Conservation (phyloP, 805 yeast genomes). For the Wickerhamomyces xylosicus region DNA sequence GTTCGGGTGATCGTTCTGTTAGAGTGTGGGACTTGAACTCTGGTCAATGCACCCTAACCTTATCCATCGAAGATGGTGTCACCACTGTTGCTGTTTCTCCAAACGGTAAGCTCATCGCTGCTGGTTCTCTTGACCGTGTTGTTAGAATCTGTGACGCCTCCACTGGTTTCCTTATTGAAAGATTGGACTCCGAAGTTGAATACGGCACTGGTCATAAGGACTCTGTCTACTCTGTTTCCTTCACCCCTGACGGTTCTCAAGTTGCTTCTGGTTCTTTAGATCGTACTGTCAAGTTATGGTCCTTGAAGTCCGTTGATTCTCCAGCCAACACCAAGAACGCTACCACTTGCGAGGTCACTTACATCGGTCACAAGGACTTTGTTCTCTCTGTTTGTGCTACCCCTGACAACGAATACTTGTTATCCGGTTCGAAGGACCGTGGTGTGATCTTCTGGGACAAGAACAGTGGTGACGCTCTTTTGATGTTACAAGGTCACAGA, state of each 20-base stretch:
- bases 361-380: slow-evolving; percentile 93
- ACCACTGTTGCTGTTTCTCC: slow-evolving; percentile 97
- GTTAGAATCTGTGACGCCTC: slow-evolving; percentile 96
- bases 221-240: slow-evolving; percentile 90
- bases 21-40: slow-evolving; percentile 92
- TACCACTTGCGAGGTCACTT: slow-evolving; percentile 78
- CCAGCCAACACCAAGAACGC: slow-evolving; percentile 29
- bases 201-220: slow-evolving; percentile 91
- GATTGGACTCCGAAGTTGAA: slow-evolving; percentile 83
- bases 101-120: slow-evolving; percentile 88
- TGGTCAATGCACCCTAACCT: slow-evolving; percentile 80
- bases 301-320: slow-evolving; percentile 48
- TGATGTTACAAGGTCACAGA: slow-evolving; percentile 95
- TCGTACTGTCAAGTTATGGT: slow-evolving; percentile 94
- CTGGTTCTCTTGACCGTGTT: slow-evolving; percentile 91
- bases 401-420: slow-evolving; percentile 82
- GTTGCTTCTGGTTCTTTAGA: slow-evolving; percentile 93
- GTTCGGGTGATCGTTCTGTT: slow-evolving; percentile 94
- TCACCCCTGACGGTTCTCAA: slow-evolving; percentile 83
- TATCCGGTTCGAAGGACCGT: slow-evolving; percentile 93
- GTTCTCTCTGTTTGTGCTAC: slow-evolving; percentile 91
- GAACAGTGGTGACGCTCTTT: slow-evolving; percentile 77
- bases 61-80: slow-evolving; percentile 94
- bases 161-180: slow-evolving; percentile 84
- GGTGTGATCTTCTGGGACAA: slow-evolving; percentile 98